Base-by-base conservation (phyloP, 768 basidiomycete species). In the Lactarius quietus region DNA sequence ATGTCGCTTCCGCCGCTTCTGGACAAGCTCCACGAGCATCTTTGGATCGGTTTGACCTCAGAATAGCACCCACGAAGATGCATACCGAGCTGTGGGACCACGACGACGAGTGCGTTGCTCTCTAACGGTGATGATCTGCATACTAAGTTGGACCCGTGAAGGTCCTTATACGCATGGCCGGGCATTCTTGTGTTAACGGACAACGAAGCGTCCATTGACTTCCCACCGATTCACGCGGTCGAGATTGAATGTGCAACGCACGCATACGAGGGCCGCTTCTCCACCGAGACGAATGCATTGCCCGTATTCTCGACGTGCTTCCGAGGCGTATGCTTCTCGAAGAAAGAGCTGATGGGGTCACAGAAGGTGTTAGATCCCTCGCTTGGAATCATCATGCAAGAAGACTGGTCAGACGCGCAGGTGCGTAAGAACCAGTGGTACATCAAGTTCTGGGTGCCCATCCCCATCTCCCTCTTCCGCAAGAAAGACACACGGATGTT, bases 401-500 rank as follows among this genome's bases (percentile, higher is more conserved):
- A 61, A 17, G 58, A 48, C 61, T 70, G 69, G 69, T 65, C 58
- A 9, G 59, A 68, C 60, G 59, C 60, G 38, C 48, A 43, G 35
- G 43, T 52, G 38, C 67, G 66, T 29, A 48, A 59, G 28, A 58
- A 57, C 17, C 69, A 70, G 38, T 70, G 67, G 67, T 68, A 68
- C 59, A 48, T 63, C 56, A 68, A 68, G 55, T 70, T 70, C 55
- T 68, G 67, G 63, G 69, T 70, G 28, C 67, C 69, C 7, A 55
- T 70, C n/a, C 69, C 69, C n/a, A 18, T 68, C 20, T 68, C 59
- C 10, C 67, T 70, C 43, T 70, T 68, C 41, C 52, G 64, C 39
- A 68, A 68, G 67, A 58, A 58, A 23, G 67, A 70, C 39, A 65
- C 64, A 55, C 63, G 67, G 26, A 70, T 70, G 67, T 70, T 70